phyloP scores from a whole-genome alignment of 2,329 filamentous ascomycete genomes.

The Monosporascus ibericus region DNA sequence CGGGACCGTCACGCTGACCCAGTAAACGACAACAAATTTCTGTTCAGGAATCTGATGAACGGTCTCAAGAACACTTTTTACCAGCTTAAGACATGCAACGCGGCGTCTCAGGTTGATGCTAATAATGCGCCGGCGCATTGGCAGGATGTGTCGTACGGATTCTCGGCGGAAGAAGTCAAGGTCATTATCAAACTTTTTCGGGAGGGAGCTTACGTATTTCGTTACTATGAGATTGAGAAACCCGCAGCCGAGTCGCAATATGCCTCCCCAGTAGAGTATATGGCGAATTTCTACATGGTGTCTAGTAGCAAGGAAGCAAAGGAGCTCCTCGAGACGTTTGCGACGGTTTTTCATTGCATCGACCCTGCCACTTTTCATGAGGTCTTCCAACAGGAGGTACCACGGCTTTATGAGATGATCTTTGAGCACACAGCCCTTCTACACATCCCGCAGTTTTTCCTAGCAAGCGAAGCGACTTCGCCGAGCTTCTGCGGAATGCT shows the following conservation, averaged over 20 bases:
- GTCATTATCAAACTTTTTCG: conserved; percentile 97
- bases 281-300: conserved; percentile 91
- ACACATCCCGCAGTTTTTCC: conserved; percentile 95
- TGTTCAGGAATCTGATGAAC: conserved; percentile 95
- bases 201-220: conserved; percentile 91
- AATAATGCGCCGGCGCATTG: conserved; percentile 81
- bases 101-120: conserved; percentile 63
- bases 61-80: conserved; percentile 96
- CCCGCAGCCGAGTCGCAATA: conserved; percentile 65
- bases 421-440: conserved; percentile 92
- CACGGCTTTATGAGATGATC: conserved; percentile 93
- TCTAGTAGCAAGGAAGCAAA: conserved; percentile 95
- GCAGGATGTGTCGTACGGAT: conserved; percentile 93
- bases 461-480: conserved; percentile 97
- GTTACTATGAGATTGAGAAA: conserved; percentile 92
- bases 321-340: conserved; percentile 93
- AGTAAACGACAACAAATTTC: conserved; percentile 92
- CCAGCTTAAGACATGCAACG: conserved; percentile 86
- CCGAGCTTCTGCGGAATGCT: conserved; percentile 98
- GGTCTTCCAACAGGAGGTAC: conserved; percentile 96
- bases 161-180: conserved; percentile 93
- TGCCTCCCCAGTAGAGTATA: conserved; percentile 80
- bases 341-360: conserved; percentile 96
- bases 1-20: conserved; percentile 85
- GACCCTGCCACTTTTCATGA: conserved; percentile 98